Evolutionary conservation across 208 protist species (phyloP).

Genomic region (Herpetomonas tarakana): DNA sequence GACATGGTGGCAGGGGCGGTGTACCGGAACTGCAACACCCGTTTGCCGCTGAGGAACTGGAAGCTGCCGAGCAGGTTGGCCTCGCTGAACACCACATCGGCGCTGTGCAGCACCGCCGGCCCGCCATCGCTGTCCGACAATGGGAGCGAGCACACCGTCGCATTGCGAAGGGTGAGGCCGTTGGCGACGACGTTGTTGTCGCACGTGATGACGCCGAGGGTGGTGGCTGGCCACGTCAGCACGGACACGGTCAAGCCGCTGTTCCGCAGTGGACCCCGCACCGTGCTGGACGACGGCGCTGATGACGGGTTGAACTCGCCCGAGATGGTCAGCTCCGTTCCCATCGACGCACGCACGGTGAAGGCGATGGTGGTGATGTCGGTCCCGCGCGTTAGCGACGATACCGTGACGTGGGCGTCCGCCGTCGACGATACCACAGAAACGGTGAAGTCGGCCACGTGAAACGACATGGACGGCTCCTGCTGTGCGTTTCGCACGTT

Average conservation of each 20-base stretch:
- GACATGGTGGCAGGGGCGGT: constrained; percentile 17
- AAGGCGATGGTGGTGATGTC: constrained; percentile 41
- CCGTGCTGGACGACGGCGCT: background rate
- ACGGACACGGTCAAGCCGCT: constrained; percentile 36
- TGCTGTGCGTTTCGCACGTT: constrained; percentile 28
- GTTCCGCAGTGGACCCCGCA: constrained; percentile 20
- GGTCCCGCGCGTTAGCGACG: constrained; percentile 15
- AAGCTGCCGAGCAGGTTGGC: constrained; percentile 33
- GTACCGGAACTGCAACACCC: constrained; percentile 37
- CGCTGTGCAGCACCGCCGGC: constrained; percentile 24
- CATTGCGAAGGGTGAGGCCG: constrained; percentile 27
- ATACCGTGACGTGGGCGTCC: constrained; percentile 20
- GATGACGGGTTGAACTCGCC: constrained; percentile 9
- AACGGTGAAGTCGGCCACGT: constrained; percentile 25
- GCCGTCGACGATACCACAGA: constrained; percentile 15
- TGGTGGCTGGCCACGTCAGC: constrained; percentile 25
- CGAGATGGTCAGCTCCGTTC: constrained; percentile 25
- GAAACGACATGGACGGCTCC: constrained; percentile 34
- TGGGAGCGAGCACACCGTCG: constrained; percentile 23
- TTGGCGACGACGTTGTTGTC: constrained; percentile 8
- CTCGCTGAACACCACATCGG: constrained; percentile 34
- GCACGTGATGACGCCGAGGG: constrained; percentile 33
- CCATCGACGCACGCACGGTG: constrained; percentile 21
- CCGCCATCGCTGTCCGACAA: constrained; percentile 27
- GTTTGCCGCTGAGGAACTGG: constrained; percentile 27